Conservation (phyloP, 1,139 yeast genomes). For the Taphrina flavorubra region DNA sequence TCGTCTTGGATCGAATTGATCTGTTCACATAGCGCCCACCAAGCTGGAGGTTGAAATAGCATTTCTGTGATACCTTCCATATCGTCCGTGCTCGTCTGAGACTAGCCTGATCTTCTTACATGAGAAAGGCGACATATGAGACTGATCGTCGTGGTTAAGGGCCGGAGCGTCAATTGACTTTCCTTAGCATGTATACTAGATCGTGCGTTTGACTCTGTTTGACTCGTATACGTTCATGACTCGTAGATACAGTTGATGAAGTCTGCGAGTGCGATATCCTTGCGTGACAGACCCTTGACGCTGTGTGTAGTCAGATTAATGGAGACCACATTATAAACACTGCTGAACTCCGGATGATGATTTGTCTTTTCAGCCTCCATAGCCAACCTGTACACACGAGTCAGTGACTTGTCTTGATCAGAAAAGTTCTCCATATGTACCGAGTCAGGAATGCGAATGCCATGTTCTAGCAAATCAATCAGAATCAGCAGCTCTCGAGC, state of each 20-base stretch:
- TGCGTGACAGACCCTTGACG: constrained; percentile 30
- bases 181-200: no score
- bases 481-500: background rate
- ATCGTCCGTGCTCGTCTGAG: no score
- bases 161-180: no score
- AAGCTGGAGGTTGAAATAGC: no score
- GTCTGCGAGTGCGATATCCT: constrained; percentile 37
- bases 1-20: no score
- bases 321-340: constrained; percentile 38
- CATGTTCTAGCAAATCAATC: constrained; percentile 1
- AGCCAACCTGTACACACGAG: constrained; percentile 7
- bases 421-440: background rate
- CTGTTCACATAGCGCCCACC: no score
- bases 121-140: no score
- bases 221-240: background rate
- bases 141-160: no score
- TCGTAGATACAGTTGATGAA: constrained; percentile 34
- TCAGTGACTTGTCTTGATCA: background rate
- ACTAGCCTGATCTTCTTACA: no score
- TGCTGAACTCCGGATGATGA: constrained; percentile 43
- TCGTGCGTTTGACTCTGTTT: no score
- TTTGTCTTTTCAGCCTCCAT: constrained; percentile 34
- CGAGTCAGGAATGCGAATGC: constrained; percentile 20
- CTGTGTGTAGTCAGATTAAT: constrained; percentile 40
- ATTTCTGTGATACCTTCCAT: no score